These are phyloP conservation scores for Carex arenaria DNA, from an alignment of 202 grass and related monocot species.

Conservation along the genomic window DNA sequence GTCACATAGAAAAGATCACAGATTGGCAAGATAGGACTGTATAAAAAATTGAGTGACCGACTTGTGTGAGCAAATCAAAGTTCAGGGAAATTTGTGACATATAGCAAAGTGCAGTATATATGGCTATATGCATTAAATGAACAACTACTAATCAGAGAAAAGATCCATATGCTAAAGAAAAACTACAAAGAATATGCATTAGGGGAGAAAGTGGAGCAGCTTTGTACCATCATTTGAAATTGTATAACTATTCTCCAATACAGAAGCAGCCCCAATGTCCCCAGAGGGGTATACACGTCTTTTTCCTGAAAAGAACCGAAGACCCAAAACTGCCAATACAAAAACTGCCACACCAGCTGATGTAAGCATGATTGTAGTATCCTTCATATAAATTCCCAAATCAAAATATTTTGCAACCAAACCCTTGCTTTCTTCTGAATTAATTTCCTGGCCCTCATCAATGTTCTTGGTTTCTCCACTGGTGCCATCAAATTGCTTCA, in stretches of 20 bases:
- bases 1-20: background rate
- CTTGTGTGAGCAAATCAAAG: background rate
- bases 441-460: slow-evolving; percentile 37
- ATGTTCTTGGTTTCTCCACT: slow-evolving; percentile 22
- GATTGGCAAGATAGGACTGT: background rate
- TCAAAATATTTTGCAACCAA: slow-evolving; percentile 26
- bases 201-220: background rate
- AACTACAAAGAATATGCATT: background rate
- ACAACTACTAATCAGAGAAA: background rate
- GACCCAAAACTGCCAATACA: slow-evolving; percentile 48
- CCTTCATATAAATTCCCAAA: slow-evolving; percentile 43
- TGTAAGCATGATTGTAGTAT: slow-evolving; percentile 50
- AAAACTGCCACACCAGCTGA: slow-evolving; percentile 56
- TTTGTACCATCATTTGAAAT: slow-evolving; percentile 40
- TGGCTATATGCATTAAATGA: background rate
- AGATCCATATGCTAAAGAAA: background rate
- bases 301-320: slow-evolving; percentile 68
- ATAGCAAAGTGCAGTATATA: background rate
- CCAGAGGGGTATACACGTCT: slow-evolving; percentile 26
- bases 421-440: slow-evolving; percentile 24
- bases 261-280: slow-evolving; percentile 36
- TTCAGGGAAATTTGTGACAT: background rate
- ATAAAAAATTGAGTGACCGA: background rate
- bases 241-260: slow-evolving; percentile 29
- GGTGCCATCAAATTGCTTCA: slow-evolving; percentile 41